phyloP scores from a whole-genome alignment of 2,329 filamentous ascomycete species.

The Penicillium rolfsii region DNA sequence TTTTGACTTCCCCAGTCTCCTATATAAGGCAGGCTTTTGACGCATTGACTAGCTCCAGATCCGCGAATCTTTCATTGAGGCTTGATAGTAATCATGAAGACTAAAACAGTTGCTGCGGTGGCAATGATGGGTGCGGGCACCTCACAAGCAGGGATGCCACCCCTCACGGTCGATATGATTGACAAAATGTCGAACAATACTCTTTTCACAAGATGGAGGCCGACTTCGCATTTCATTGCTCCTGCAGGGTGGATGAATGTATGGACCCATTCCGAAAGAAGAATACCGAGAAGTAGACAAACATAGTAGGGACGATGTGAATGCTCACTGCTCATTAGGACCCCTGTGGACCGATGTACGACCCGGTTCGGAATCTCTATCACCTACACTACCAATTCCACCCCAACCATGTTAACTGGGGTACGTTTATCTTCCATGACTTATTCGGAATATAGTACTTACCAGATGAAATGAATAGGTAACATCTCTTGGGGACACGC shows the following conservation, averaged over 20 bases:
- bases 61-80: background rate
- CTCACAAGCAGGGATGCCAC: conserved; percentile 11
- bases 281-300: background rate
- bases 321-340: conserved; percentile 12
- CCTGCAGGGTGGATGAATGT: conserved; percentile 26
- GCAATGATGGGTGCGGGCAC: conserved; percentile 8
- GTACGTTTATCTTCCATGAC: background rate
- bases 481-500: conserved; percentile 25
- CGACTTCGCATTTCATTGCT: conserved; percentile 22
- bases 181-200: conserved; percentile 23
- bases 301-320: background rate
- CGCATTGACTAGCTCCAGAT: background rate
- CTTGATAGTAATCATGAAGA: conserved; percentile 13
- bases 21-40: background rate
- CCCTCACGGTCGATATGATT: conserved; percentile 17
- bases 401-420: conserved; percentile 21
- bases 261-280: background rate
- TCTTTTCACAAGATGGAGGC: conserved; percentile 22
- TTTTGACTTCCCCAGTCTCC: background rate
- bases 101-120: background rate
- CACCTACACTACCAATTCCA: conserved; percentile 25
- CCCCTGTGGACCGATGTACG: conserved; percentile 22
- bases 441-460: background rate
- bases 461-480: conserved; percentile 4
- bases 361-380: conserved; percentile 15